These are phyloP conservation scores for Trypanosoma boissoni DNA, from an alignment of 208 protist genomes.

Conservation along the genomic window DNA sequence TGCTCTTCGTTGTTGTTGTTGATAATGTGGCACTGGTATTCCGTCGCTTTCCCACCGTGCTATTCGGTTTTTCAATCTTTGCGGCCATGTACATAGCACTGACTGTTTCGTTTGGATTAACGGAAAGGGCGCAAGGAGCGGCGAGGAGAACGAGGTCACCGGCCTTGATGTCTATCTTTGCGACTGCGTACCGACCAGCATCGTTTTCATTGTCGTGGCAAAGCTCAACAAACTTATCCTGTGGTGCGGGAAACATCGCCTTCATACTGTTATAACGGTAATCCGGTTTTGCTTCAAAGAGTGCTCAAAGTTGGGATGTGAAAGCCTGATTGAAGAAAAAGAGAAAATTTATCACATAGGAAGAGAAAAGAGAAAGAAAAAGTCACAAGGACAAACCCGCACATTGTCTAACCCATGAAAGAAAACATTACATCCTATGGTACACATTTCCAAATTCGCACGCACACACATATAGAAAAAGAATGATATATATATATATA, in stretches of 20 bases:
- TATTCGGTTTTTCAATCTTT: slow-evolving; percentile 23
- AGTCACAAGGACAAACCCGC: no score
- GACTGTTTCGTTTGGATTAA: slow-evolving; percentile 42
- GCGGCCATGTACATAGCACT: slow-evolving; percentile 48
- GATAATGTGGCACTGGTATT: slow-evolving; percentile 21
- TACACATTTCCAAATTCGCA: no score
- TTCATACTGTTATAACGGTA: not conserved
- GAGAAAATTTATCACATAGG: no score
- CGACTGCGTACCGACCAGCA: slow-evolving; percentile 48
- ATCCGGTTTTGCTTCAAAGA: no score
- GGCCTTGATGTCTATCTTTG: slow-evolving; percentile 35
- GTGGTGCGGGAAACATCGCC: slow-evolving; percentile 18
- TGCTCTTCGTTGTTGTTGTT: slow-evolving; percentile 8
- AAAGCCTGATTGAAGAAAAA: no score
- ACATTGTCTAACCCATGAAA: no score
- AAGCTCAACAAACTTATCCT: slow-evolving; percentile 29
- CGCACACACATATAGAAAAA: not conserved
- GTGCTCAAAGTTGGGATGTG: no score
- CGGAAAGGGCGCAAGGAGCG: slow-evolving; percentile 41
- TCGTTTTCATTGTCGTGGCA: slow-evolving; percentile 31
- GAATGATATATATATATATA: not conserved
- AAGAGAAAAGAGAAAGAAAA: no score
- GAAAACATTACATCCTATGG: no score
- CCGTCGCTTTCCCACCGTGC: not conserved
- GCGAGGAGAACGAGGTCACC: slow-evolving; percentile 62